Evolutionary conservation across 352 stramenopile genomes (phyloP), one percentile per base, ranked within the genome.

Genomic region (Globisporangium okanoganense): DNA sequence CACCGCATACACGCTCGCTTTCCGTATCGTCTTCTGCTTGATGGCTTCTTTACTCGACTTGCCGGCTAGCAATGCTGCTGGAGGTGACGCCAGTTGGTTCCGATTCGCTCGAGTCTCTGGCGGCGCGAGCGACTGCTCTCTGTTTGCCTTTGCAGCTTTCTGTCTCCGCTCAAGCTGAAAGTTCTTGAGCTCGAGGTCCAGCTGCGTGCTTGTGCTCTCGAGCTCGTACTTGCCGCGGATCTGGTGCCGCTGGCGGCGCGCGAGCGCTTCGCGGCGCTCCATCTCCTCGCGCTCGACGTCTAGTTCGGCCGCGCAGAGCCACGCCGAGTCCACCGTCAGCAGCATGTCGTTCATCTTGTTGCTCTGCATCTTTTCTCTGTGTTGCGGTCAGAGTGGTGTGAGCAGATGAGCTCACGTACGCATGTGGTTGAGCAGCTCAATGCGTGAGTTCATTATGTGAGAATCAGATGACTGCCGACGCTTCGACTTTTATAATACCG

Each of bases 261-360:
- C 20, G 88, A 98, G 65, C 75, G 98, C 18, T 97, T 98, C 55
- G 67, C 97, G 43, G 79, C 96, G 61, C 97, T 98, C 72, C 97
- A 97, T 66, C 98, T 98, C 71, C 22, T 87, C 78, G 16, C 73
- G 71, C 55, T 82, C 76, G 13, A 85, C 59, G 57, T 87, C 75
- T 20, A 73, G 67, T 53, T 86, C 75, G 0, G 76, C 75, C 1
- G 75, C 67, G 20, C 81, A 90, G 22, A 90, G 64, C 81, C 81
- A 88, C 16, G 78, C 81, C 2, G 78, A 44, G 38, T 88, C 75
- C 40, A 86, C 44, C 8, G 75, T 72, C 63, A 82, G 53, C 3
- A 77, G 40, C 41, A 56, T 55, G 22, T 71, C 62, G 48, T 59
- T 65, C 31, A 83, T 57, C 56, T 50, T 63, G 44, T 53, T 64